Conservation (phyloP, 148 eudicot species). For the Persicaria tinctoria region DNA sequence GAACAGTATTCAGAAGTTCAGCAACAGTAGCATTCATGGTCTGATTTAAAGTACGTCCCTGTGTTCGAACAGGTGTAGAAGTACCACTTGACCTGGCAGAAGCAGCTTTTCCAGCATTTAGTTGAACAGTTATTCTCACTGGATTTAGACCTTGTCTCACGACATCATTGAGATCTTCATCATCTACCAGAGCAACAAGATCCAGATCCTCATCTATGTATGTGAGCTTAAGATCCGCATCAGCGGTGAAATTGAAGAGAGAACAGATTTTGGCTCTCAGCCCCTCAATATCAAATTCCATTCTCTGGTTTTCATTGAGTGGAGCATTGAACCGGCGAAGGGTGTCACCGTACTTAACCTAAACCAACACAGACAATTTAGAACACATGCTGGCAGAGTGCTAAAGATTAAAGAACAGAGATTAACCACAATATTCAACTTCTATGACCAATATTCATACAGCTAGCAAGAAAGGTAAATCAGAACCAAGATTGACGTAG, state of each 20-base stretch:
- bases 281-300: conserved; percentile 47
- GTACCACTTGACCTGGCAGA: conserved; percentile 30
- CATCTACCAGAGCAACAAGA: conserved; percentile 63
- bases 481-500: background rate
- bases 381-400: background rate
- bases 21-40: conserved; percentile 22
- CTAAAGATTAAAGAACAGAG: background rate
- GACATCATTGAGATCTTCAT: conserved; percentile 74
- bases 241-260: conserved; percentile 53
- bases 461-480: background rate
- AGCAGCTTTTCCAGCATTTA: conserved; percentile 27
- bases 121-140: conserved; percentile 52
- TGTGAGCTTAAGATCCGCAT: conserved; percentile 43
- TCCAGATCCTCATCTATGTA: conserved; percentile 86
- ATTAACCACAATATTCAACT: background rate
- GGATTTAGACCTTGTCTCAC: conserved; percentile 69
- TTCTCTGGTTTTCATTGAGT: conserved; percentile 31
- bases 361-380: conserved; percentile 8
- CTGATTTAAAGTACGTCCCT: conserved; percentile 20
- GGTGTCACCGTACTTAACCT: conserved; percentile 70
- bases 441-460: background rate
- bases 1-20: conserved; percentile 41
- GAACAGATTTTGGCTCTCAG: conserved; percentile 49
- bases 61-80: conserved; percentile 34
- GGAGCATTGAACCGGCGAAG: conserved; percentile 79